Conservation (phyloP, 805 yeast species). For the Ogataea allantospora region DNA sequence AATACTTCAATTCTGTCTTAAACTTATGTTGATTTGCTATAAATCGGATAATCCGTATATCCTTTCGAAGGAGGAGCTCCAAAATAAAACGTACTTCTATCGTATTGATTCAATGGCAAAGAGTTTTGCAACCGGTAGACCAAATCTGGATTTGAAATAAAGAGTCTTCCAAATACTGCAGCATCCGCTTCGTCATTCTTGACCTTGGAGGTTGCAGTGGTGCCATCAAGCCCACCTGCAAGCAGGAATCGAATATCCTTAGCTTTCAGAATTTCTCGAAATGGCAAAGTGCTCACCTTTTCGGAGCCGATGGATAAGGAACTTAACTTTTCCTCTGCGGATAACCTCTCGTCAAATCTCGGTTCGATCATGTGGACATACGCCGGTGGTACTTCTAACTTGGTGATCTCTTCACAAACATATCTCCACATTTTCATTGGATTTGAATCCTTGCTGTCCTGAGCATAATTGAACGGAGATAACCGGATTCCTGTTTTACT, state of each 20-base stretch:
- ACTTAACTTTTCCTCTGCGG: constrained; percentile 12
- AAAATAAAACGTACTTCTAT: constrained; percentile 40
- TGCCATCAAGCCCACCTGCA: constrained; percentile 26
- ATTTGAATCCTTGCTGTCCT: constrained; percentile 38
- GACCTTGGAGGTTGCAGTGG: constrained; percentile 16
- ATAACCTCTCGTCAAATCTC: constrained; percentile 60
- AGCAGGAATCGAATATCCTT: constrained; percentile 23
- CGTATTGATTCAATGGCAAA: constrained; percentile 35
- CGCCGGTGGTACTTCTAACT: constrained; percentile 32
- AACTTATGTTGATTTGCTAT: background rate
- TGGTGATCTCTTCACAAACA: constrained; percentile 36
- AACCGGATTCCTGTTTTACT: constrained; percentile 47
- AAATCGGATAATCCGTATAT: constrained; percentile 1
- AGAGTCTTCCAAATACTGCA: constrained; percentile 40
- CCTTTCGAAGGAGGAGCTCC: constrained; percentile 3
- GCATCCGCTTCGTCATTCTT: constrained; percentile 30
- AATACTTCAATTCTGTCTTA: background rate
- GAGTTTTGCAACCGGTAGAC: constrained; percentile 37
- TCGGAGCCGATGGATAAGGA: constrained; percentile 10
- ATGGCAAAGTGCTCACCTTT: constrained; percentile 25
- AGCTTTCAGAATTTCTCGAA: constrained; percentile 51
- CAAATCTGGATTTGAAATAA: constrained; percentile 46
- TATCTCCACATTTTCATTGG: constrained; percentile 39
- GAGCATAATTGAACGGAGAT: constrained; percentile 45
- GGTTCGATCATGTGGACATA: constrained; percentile 48